A percentile compares a stretch with the other conserved stretches of the same genome.
Evolutionary conservation across 2,329 filamentous ascomycete genomes (phyloP).

Genomic region (Colletotrichum acutatum): DNA sequence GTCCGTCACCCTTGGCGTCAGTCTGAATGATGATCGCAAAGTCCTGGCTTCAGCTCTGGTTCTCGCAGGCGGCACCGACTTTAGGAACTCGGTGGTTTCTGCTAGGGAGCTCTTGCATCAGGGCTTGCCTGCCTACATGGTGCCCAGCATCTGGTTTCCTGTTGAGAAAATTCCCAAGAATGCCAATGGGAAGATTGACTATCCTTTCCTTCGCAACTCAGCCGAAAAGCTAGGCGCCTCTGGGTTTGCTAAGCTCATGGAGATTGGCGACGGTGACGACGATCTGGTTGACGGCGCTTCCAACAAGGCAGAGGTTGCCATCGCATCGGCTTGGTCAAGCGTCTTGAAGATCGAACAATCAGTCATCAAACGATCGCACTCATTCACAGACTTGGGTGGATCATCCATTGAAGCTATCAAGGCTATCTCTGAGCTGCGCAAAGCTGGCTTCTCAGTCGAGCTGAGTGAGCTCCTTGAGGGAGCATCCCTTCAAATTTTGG

Average conservation of each 20-base stretch:
- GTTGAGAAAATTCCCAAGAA: constrained; percentile 38
- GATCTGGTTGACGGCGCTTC: too few relatives aligned
- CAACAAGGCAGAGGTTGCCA: constrained; percentile 5
- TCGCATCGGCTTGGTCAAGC: constrained; percentile 29
- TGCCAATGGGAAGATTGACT: constrained; percentile 40
- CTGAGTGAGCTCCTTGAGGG: not conserved
- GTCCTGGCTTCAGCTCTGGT: not conserved
- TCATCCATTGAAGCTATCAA: constrained; percentile 37
- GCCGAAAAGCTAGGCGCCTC: not conserved
- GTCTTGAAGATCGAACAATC: constrained; percentile 28
- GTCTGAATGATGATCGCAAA: not conserved
- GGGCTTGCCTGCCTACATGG: constrained; percentile 40
- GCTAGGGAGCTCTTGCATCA: not conserved
- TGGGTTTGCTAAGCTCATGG: not conserved
- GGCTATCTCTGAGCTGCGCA: constrained; percentile 17
- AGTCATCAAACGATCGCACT: constrained; percentile 18
- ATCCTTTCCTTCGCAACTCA: not conserved
- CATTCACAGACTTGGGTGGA: constrained; percentile 37
- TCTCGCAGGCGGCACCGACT: not conserved
- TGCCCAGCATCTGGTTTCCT: constrained; percentile 39
- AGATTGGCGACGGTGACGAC: not conserved
- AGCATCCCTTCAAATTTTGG: not conserved
- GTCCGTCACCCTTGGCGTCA: not conserved
- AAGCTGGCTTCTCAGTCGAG: not conserved
- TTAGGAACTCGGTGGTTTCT: not conserved